Evolutionary conservation across 805 yeast species (phyloP), one percentile per base, ranked within the genome.

Genomic region (Nakazawaea laoshanensis): DNA sequence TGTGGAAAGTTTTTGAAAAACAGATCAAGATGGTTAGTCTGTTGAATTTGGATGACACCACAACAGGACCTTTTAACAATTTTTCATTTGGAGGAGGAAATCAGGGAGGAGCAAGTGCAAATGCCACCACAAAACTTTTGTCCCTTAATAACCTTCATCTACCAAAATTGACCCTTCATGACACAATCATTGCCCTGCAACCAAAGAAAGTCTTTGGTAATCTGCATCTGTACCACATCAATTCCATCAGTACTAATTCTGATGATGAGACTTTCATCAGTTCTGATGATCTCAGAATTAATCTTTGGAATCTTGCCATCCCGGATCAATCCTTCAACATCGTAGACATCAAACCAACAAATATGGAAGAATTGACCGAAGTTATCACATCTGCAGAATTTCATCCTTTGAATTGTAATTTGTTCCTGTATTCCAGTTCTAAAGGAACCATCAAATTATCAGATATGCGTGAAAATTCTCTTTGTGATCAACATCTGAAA

Each of bases 301-400:
- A 92, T 57, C 63, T 92, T 43, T 92, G 99, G 99, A 88, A 89
- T 57, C 66, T 88, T 45, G 87, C 85, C 35, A 83, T 87, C 46
- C 86, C 96, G 14, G 95, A 89, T 58, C 96, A 89, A 61, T 75
- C 88, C 48, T 92, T 92, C 61, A 94, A 92, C 57, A 92, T 92
- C 44, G 97, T 92, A 38, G 98, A 92, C 60, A 92, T 92, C 50
- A 87, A 94, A 56, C 99, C 99, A 7, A 84, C 87, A 5, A 87
- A 87, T 58, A 94, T 92, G 98, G 99, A 92, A 63, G 99, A 92
- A 61, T 71, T 92, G 48, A 89, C 98, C 7, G 98, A 92, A 58
- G 98, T 92, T 33, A 89, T 92, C 43, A 92, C 99, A 12, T 74
- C 88, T 49, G 94, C 97, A 2, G 95, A 88, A 55, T 92, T 92